Base-by-base conservation (phyloP, 805 yeast genomes). In the Schizosaccharomyces lindneri region DNA sequence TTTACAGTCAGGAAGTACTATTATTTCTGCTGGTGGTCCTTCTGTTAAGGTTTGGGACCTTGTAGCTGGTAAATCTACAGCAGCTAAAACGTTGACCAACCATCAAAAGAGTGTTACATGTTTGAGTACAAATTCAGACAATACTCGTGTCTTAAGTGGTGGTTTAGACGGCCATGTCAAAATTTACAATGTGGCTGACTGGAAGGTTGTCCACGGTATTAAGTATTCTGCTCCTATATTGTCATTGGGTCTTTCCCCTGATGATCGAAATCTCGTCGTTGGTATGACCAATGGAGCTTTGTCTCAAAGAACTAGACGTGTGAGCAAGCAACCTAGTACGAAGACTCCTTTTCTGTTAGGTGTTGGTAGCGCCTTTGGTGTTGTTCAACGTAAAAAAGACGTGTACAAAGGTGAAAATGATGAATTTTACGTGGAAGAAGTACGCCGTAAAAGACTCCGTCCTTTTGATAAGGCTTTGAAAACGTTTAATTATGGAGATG, bases 161-260 rank as follows among this genome's bases (percentile, higher is more conserved):
- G 88, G 97, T 0, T 75, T 93, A 63, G 98, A 93, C 73, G 98
- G 98, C 24, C 98, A 93, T 72, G 95, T 93, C 63, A 93, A 93
- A 72, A 89, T 89, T 57, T 87, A 90, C 70, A 97, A 89, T 71
- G 80, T 86, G 15, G 67, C 72, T 32, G 62, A 62, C 21, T 89
- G 90, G 87, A 85, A 84, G 64, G 95, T 90, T 64, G 86, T 84
- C 70, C 90, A 88, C 70, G 97, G 97, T 60, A 90, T 97, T 97
- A 90, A 89, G 72, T 90, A 41, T 29, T 43, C 61, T 39, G 61
- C 32, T 17, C 61, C 61, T 32, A 17, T 59, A 6, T 43, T 59
- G 19, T 59, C 61, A 15, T 13, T 59, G 21, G 61, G 48, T 13
- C 55, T 59, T 13, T 59, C 61, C 43, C 97, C 97, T 32, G 79